Evolutionary conservation across 208 protist species (phyloP).

Genomic region (Wallacemonas sp.): DNA sequence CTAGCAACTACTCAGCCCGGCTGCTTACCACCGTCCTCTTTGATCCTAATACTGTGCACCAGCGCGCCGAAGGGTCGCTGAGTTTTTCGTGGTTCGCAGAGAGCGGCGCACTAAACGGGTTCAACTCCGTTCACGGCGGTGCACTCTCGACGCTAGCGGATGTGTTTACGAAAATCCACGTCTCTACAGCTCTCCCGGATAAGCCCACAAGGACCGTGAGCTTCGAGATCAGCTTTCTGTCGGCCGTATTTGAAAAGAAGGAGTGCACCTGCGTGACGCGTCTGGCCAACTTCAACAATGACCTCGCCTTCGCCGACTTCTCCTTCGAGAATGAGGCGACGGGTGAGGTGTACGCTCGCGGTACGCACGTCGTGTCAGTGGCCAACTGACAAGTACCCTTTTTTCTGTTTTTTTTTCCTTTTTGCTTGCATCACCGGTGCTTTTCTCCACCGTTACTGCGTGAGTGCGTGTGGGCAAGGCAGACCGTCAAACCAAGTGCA

Average conservation of each 20-base stretch:
- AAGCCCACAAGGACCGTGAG: constrained; percentile 40
- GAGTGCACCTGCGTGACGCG: constrained; percentile 73
- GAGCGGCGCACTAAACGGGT: constrained; percentile 56
- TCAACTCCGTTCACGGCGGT: constrained; percentile 85
- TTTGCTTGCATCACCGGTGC: not conserved
- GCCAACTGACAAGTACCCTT: not conserved
- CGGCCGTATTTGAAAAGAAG: constrained; percentile 60
- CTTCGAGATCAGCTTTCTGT: constrained; percentile 85
- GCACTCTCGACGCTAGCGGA: constrained; percentile 80
- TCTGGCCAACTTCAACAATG: constrained; percentile 34
- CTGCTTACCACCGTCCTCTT: constrained; percentile 68
- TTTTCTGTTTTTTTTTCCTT: constrained; percentile 1
- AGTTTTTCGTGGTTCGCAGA: constrained; percentile 66
- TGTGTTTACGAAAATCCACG: constrained; percentile 78
- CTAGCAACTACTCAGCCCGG: constrained; percentile 40
- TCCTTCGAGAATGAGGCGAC: constrained; percentile 63
- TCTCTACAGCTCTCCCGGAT: constrained; percentile 20
- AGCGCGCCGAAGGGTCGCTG: constrained; percentile 36
- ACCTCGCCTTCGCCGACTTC: constrained; percentile 69
- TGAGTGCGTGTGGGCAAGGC: no score
- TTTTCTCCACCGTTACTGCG: no score
- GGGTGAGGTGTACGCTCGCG: constrained; percentile 65
- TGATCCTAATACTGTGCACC: constrained; percentile 34
- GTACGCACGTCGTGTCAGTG: constrained; percentile 66
- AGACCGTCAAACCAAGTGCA: no score